phyloP scores from a whole-genome alignment of 805 yeast species.

The Ogataea siamensis region DNA sequence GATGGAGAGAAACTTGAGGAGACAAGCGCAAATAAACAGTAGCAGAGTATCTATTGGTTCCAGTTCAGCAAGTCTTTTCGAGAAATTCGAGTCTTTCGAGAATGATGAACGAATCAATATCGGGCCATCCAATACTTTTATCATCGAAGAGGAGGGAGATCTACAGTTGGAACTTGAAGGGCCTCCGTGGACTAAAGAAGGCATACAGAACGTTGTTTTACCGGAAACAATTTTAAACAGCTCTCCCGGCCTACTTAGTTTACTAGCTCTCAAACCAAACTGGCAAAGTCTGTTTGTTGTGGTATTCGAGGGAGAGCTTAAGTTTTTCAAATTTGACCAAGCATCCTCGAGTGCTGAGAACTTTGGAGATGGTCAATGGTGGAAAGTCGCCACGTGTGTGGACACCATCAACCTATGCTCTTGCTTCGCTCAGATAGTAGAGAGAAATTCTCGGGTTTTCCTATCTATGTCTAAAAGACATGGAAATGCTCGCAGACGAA shows the following conservation, averaged over 20 bases:
- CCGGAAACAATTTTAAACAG: slow-evolving; percentile 5
- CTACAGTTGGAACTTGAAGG: slow-evolving; percentile 63
- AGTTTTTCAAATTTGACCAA: slow-evolving; percentile 50
- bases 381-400: slow-evolving; percentile 56
- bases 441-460: slow-evolving; percentile 30
- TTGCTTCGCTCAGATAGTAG: slow-evolving; percentile 47
- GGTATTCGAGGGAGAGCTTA: slow-evolving; percentile 63
- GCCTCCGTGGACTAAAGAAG: slow-evolving; percentile 79
- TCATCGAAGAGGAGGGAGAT: slow-evolving; percentile 48
- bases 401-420: slow-evolving; percentile 53
- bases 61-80: slow-evolving; percentile 11
- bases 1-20: slow-evolving; percentile 24
- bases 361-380: slow-evolving; percentile 62
- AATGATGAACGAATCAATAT: slow-evolving; percentile 15
- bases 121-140: slow-evolving; percentile 6
- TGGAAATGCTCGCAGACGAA: slow-evolving; percentile 28
- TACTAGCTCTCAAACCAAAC: slow-evolving; percentile 18
- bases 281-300: slow-evolving; percentile 61
- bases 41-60: slow-evolving; percentile 18
- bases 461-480: slow-evolving; percentile 17
- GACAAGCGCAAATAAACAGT: slow-evolving; percentile 21
- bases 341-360: slow-evolving; percentile 10
- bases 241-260: slow-evolving; percentile 2
- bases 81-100: slow-evolving; percentile 11
- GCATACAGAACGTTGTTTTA: slow-evolving; percentile 44